phyloP scores from a whole-genome alignment of 352 stramenopile genomes.

The Pythium insidiosum region DNA sequence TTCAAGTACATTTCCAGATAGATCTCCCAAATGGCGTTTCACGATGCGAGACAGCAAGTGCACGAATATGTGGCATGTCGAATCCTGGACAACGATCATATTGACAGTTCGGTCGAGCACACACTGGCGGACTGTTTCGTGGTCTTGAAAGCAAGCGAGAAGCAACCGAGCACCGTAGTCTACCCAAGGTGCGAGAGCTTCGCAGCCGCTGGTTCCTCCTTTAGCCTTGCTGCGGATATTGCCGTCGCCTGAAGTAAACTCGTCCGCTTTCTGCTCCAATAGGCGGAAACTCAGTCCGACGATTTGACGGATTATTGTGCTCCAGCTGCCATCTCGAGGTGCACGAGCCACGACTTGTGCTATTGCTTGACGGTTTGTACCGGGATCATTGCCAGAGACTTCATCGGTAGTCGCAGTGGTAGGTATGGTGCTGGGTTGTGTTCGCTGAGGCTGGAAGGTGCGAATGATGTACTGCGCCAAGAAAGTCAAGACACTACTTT shows the following conservation, averaged over 20 bases:
- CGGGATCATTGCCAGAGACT: too few relatives aligned
- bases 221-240: too few relatives aligned
- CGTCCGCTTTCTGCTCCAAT: too few relatives aligned
- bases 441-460: constrained; percentile 13
- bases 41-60: constrained; percentile 28
- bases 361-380: too few relatives aligned
- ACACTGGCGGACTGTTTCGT: constrained; percentile 18
- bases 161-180: constrained; percentile 39
- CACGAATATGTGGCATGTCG: constrained; percentile 18
- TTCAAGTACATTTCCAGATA: constrained; percentile 20
- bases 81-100: constrained; percentile 29
- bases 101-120: constrained; percentile 40
- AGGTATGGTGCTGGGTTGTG: too few relatives aligned
- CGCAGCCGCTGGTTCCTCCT: background rate
- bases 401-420: too few relatives aligned
- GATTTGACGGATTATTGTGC: constrained; percentile 21
- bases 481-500: constrained; percentile 15
- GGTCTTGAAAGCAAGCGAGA: constrained; percentile 33
- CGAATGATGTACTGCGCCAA: constrained; percentile 18
- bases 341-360: too few relatives aligned
- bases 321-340: constrained; percentile 26
- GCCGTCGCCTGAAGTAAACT: too few relatives aligned
- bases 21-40: constrained; percentile 28
- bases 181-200: too few relatives aligned
- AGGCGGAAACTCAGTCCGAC: constrained; percentile 24